These are phyloP conservation scores for Capronia americana DNA, from an alignment of 2,329 filamentous ascomycete genomes.

Conservation along the genomic window DNA sequence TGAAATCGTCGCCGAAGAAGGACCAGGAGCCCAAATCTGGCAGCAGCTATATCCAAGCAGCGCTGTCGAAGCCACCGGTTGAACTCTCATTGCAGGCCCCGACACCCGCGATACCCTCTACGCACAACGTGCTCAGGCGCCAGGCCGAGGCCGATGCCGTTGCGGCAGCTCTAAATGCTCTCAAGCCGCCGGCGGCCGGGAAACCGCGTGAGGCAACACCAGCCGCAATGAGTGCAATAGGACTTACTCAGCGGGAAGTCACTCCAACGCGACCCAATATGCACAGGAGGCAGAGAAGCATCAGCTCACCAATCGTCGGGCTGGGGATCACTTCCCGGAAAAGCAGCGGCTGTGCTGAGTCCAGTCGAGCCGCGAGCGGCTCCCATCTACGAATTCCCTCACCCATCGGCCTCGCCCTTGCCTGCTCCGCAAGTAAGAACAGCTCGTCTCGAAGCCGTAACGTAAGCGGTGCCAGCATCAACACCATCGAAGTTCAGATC, in stretches of 20 bases:
- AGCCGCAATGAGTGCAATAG: slow-evolving; percentile 24
- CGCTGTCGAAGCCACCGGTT: slow-evolving; percentile 1
- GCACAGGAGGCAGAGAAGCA: slow-evolving; percentile 27
- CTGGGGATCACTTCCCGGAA: slow-evolving; percentile 3
- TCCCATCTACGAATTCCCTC: slow-evolving; percentile 27
- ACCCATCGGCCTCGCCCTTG: slow-evolving; percentile 23
- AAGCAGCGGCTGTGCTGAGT: not conserved
- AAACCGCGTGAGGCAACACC: slow-evolving; percentile 1
- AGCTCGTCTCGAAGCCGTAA: slow-evolving; percentile 20
- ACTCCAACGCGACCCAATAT: not conserved
- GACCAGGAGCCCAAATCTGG: slow-evolving; percentile 11
- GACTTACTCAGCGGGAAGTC: slow-evolving; percentile 7
- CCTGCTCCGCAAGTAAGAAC: slow-evolving; percentile 15
- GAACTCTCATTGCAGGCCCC: slow-evolving; percentile 20
- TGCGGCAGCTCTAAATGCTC: slow-evolving; percentile 3
- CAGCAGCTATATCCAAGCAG: slow-evolving; percentile 9
- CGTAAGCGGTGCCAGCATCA: slow-evolving; percentile 27
- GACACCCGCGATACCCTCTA: slow-evolving; percentile 3
- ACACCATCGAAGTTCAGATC: slow-evolving; percentile 28
- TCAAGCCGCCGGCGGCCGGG: not conserved
- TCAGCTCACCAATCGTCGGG: slow-evolving; percentile 25
- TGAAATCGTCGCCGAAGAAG: slow-evolving; percentile 18
- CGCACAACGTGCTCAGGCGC: not conserved
- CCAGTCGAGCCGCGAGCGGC: slow-evolving; percentile 14
- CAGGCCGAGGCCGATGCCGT: not conserved